phyloP scores from a whole-genome alignment of 1,139 yeast species.

The Debaryomycetaceae sp. region DNA sequence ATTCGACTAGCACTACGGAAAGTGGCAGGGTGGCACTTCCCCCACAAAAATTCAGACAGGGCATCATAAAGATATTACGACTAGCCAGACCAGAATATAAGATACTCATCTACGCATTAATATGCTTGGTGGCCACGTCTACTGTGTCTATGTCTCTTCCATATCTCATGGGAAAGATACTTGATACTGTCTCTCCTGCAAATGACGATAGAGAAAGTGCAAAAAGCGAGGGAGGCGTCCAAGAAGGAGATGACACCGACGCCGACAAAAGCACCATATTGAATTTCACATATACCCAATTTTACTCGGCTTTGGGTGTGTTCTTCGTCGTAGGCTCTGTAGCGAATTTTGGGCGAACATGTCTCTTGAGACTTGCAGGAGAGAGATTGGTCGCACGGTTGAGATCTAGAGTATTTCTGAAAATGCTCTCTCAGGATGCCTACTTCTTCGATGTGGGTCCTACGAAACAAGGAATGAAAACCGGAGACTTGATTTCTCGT shows the following conservation, averaged over 20 bases:
- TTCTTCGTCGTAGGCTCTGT: slow-evolving; percentile 66
- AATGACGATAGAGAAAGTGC: slow-evolving; percentile 5
- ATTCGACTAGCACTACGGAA: slow-evolving; percentile 3
- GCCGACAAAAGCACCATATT: slow-evolving; percentile 15
- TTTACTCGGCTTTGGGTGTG: slow-evolving; percentile 35
- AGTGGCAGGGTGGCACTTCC: slow-evolving; percentile 2
- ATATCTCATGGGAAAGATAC: slow-evolving; percentile 71
- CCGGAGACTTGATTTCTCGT: slow-evolving; percentile 89
- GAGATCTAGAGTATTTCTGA: slow-evolving; percentile 71
- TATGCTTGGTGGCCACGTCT: slow-evolving; percentile 55
- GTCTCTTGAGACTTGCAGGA: slow-evolving; percentile 71
- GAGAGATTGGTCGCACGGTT: slow-evolving; percentile 84
- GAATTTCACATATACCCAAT: slow-evolving; percentile 32
- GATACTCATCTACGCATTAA: slow-evolving; percentile 47
- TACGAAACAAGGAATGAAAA: slow-evolving; percentile 51
- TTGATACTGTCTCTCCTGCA: slow-evolving; percentile 28
- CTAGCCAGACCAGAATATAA: slow-evolving; percentile 40
- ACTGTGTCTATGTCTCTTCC: slow-evolving; percentile 66
- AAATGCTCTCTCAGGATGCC: slow-evolving; percentile 80
- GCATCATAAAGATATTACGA: slow-evolving; percentile 24
- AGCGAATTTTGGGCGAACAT: slow-evolving; percentile 79
- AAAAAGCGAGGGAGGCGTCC: slow-evolving; percentile 3
- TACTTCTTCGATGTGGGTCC: slow-evolving; percentile 87
- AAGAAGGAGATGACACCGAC: slow-evolving; percentile 34
- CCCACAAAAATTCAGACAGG: slow-evolving; percentile 9